phyloP scores from a whole-genome alignment of 306 rosid genomes.

The Castanea mollissima region DNA sequence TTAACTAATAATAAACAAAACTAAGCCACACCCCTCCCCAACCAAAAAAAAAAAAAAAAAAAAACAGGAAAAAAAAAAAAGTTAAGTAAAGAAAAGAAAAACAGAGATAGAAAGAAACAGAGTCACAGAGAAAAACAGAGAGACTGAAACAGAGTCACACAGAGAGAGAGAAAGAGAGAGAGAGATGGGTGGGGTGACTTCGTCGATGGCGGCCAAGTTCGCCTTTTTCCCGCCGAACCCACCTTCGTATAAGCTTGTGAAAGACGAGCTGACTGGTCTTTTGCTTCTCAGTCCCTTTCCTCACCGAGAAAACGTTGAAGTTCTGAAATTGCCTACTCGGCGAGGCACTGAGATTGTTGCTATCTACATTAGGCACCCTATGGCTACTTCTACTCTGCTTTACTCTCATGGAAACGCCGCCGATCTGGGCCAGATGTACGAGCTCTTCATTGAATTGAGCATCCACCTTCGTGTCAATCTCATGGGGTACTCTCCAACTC shows the following conservation, averaged over 20 bases:
- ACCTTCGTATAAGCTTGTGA: slow-evolving; percentile 67
- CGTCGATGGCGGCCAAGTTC: slow-evolving; percentile 96
- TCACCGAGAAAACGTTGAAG: slow-evolving; percentile 88
- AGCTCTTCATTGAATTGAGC: slow-evolving; percentile 82
- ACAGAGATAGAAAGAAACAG: neutral
- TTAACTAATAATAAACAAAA: too few species aligned
- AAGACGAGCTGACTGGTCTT: slow-evolving; percentile 63
- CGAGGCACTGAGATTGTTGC: slow-evolving; percentile 80
- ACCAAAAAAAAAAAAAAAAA: neutral
- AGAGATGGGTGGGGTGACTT: slow-evolving; percentile 90
- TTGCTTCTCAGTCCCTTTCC: slow-evolving; percentile 74
- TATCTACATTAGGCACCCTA: slow-evolving; percentile 75
- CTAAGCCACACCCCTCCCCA: too few species aligned
- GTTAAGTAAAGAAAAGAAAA: neutral
- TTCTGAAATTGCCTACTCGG: slow-evolving; percentile 72
- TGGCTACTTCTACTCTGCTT: slow-evolving; percentile 83
- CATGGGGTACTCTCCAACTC: slow-evolving; percentile 61
- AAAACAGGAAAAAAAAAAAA: too few species aligned
- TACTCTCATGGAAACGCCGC: slow-evolving; percentile 98
- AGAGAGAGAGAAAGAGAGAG: neutral
- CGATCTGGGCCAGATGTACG: slow-evolving; percentile 99
- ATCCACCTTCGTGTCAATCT: slow-evolving; percentile 85
- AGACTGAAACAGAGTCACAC: neutral
- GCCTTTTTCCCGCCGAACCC: slow-evolving; percentile 96
- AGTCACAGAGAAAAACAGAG: neutral